Base-by-base conservation (phyloP, 1,284 basidiomycete species). In the Phellopilus nigrolimitatus region DNA sequence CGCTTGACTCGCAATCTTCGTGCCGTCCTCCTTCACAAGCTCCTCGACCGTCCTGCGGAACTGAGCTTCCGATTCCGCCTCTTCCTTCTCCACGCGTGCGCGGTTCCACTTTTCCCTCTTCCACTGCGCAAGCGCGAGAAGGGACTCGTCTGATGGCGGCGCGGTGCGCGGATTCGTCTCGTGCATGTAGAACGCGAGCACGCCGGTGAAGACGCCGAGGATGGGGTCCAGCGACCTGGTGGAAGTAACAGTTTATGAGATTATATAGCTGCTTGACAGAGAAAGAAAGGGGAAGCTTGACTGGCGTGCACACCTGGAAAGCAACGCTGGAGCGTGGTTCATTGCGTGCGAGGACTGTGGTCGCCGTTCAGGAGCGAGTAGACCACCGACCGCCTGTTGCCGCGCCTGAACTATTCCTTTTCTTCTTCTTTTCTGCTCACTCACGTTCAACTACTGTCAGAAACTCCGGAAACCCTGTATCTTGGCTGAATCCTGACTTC, bases 121-220 rank as follows among this genome's bases (percentile, higher is more conserved):
- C 90, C 91, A 93, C 19, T 62, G 67, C 13, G 85, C 54, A 31
- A 95, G 76, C 41, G 78, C 71, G 5, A 64, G 56, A 19, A 95
- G 69, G 28, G 76, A 79, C 57, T 90, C 75, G 6, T 85, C 82
- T n/a, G 74, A 70, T 1, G 79, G 71, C 12, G 84, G 75, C 8
- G 79, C 82, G 1, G 84, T 88, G 45, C 91, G 80, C 4, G 91
- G 91, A 66, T 94, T 84, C 34, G 75, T 87, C 66, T 94, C 91
- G 68, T 88, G 80, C 19, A 95, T 78, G 64, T 89, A 82, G 66
- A 84, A 94, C 1, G 91, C 91, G 38, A 93, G 70, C 38, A 84
- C 66, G 15, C 91, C 88, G 1, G 91, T 93, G 65, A 91, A 90
- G 39, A 91, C 68, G 10, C 88, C 91, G 15, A 94, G 70, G 22